phyloP scores from a whole-genome alignment of 306 rosid genomes.

The Prosopis cineraria region DNA sequence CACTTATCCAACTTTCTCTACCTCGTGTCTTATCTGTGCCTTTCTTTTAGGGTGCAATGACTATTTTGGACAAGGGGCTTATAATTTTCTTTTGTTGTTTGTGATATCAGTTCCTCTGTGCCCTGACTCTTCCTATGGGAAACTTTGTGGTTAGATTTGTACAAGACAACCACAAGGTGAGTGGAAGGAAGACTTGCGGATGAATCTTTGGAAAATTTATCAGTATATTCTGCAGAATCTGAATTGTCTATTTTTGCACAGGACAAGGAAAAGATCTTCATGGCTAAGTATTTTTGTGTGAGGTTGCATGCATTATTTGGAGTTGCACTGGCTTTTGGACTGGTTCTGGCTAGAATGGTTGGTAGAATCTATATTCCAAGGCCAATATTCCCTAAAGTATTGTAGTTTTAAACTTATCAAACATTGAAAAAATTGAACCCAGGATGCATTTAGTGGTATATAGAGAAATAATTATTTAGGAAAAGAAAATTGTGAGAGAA shows the following conservation, averaged over 20 bases:
- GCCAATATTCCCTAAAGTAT: constrained; percentile 11
- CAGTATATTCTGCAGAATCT: not conserved
- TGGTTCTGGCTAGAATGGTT: constrained; percentile 61
- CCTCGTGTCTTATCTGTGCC: constrained; percentile 11
- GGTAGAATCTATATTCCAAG: constrained; percentile 27
- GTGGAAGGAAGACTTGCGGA: constrained; percentile 16
- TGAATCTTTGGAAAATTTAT: constrained; percentile 1
- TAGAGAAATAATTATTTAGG: not conserved
- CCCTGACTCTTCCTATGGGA: constrained; percentile 76
- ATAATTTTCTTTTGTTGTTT: constrained; percentile 14
- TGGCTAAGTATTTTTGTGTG: constrained; percentile 93
- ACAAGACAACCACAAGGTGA: constrained; percentile 74
- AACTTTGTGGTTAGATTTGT: constrained; percentile 67
- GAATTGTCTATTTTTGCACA: constrained; percentile 40
- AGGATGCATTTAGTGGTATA: not conserved
- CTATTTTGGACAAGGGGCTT: not conserved
- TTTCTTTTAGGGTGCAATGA: not conserved
- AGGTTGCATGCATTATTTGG: constrained; percentile 85
- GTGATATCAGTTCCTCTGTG: constrained; percentile 65
- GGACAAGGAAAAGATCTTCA: constrained; percentile 88
- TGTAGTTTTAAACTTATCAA: not conserved
- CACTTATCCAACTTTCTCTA: not conserved
- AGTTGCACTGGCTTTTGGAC: constrained; percentile 73
- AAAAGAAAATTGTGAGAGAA: not conserved
- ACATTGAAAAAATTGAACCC: not conserved